These are phyloP conservation scores for Trypanosoma platydactyli DNA, from an alignment of 208 protist genomes.

Conservation along the genomic window DNA sequence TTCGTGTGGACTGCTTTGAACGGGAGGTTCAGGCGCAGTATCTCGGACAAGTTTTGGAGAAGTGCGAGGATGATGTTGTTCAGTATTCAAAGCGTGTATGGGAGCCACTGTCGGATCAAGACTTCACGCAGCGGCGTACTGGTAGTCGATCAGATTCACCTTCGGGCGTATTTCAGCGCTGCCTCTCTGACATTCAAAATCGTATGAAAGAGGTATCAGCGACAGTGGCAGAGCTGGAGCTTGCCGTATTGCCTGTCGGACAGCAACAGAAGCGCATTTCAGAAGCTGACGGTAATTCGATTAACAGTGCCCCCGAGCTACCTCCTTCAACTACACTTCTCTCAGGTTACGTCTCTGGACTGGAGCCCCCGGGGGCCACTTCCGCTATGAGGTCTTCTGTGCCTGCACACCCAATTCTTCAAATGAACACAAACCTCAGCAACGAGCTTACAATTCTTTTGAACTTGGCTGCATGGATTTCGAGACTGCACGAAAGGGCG, in stretches of 20 bases:
- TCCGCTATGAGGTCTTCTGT: neutral
- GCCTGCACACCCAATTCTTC: constrained; percentile 37
- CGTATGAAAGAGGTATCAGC: constrained; percentile 44
- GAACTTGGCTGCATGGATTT: constrained; percentile 51
- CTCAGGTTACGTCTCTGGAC: constrained; percentile 5
- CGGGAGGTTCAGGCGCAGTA: constrained; percentile 54
- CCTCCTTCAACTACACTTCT: constrained; percentile 5
- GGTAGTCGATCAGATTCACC: constrained; percentile 21
- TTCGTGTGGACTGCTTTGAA: constrained; percentile 62
- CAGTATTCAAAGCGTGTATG: constrained; percentile 63
- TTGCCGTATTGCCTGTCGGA: constrained; percentile 43
- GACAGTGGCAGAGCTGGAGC: constrained; percentile 46
- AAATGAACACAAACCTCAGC: constrained; percentile 65
- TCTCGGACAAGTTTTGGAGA: constrained; percentile 47
- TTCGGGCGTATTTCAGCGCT: constrained; percentile 23
- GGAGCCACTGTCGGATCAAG: constrained; percentile 62
- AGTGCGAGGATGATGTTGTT: constrained; percentile 50
- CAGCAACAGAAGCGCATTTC: constrained; percentile 14
- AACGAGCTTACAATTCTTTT: constrained; percentile 66
- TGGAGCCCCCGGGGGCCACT: constrained; percentile 14
- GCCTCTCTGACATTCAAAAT: constrained; percentile 25
- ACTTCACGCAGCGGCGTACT: constrained; percentile 28
- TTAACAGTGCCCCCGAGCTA: constrained; percentile 7
- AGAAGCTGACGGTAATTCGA: constrained; percentile 8
- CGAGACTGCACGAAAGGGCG: constrained; percentile 54